phyloP scores from a whole-genome alignment of 306 rosid genomes.

The Cucurbita maxima region DNA sequence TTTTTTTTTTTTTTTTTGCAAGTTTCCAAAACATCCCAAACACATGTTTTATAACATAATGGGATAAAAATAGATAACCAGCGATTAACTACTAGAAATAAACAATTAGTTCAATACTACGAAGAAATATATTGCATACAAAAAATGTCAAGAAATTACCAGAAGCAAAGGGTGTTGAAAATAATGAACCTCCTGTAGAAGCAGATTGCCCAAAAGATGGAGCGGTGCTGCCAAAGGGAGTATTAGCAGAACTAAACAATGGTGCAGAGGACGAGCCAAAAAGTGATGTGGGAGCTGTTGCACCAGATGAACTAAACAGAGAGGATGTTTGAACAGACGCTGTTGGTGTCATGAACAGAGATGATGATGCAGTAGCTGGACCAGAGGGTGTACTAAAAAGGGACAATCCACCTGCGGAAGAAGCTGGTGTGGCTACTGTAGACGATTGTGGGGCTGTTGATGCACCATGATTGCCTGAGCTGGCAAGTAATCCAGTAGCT shows the following conservation, averaged over 20 bases:
- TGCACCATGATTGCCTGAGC: conserved; percentile 50
- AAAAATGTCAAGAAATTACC: conserved; percentile 33
- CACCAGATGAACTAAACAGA: conserved; percentile 47
- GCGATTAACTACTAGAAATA: not conserved
- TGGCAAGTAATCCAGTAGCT: conserved; percentile 63
- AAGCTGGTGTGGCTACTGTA: conserved; percentile 34
- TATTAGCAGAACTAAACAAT: conserved; percentile 35
- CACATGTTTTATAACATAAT: not conserved
- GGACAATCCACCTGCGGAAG: conserved; percentile 67
- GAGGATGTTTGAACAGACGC: conserved; percentile 46
- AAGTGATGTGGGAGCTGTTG: conserved; percentile 45
- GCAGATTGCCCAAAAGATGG: conserved; percentile 39
- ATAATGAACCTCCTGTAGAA: conserved; percentile 48
- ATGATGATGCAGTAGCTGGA: conserved; percentile 42
- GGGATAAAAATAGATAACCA: not conserved
- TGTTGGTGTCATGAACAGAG: conserved; percentile 62
- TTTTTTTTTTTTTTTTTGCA: not conserved
- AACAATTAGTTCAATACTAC: not conserved
- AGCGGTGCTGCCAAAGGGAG: conserved; percentile 48
- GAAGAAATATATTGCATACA: not conserved
- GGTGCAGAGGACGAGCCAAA: conserved; percentile 51
- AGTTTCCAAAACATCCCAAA: not conserved
- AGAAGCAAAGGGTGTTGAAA: conserved; percentile 62
- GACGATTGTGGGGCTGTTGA: conserved; percentile 33
- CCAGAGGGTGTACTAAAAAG: conserved; percentile 67